phyloP scores from a whole-genome alignment of 768 basidiomycete species.

The Suillus paluster region DNA sequence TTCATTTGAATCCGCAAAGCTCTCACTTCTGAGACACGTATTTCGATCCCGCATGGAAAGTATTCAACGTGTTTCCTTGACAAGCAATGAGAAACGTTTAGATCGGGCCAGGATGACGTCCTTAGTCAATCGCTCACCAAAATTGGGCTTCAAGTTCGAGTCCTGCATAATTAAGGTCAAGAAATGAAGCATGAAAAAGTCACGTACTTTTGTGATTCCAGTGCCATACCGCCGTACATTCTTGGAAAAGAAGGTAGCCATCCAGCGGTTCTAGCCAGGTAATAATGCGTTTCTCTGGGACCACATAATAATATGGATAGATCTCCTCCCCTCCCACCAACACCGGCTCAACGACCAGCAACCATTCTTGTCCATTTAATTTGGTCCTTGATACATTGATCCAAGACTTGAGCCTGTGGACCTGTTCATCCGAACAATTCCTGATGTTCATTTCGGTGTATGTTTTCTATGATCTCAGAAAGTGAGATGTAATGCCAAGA shows the following conservation, averaged over 20 bases:
- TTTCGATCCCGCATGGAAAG: no score
- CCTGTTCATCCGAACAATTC: background rate
- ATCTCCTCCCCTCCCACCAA: background rate
- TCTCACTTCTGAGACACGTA: no score
- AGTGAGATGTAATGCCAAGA: background rate
- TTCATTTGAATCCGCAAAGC: no score
- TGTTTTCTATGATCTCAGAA: background rate
- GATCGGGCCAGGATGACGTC: no score
- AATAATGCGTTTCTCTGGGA: background rate
- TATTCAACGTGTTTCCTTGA: no score
- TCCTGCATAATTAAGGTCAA: background rate
- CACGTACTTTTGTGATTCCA: conserved; percentile 3
- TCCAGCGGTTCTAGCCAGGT: background rate
- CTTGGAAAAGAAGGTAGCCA: conserved; percentile 3
- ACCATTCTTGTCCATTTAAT: background rate
- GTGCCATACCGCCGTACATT: background rate
- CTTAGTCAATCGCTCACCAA: no score
- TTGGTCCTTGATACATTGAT: background rate
- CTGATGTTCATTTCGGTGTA: background rate
- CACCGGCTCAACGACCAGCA: background rate
- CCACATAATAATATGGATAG: background rate
- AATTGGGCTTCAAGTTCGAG: background rate
- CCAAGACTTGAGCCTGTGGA: background rate
- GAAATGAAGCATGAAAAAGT: background rate
- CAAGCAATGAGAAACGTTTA: no score